Percentiles rank a stretch among this genome's conserved stretches.
phyloP scores from a whole-genome alignment of 1,284 basidiomycete genomes.

The Pyrrhoderma noxium region DNA sequence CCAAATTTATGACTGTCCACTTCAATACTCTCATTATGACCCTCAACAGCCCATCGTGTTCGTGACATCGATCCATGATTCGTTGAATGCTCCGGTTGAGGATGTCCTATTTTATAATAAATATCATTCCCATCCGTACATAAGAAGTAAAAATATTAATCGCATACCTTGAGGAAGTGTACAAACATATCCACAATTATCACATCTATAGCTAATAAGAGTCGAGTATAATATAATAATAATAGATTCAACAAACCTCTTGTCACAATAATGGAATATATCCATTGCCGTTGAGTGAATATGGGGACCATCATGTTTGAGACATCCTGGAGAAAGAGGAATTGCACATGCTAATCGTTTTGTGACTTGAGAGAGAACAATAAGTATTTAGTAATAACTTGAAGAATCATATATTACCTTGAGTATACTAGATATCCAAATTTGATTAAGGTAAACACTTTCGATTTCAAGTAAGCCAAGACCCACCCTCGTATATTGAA shows the following conservation, averaged over 20 bases:
- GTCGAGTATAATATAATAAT: neutral
- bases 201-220: conserved; percentile 33
- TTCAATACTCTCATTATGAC: conserved; percentile 40
- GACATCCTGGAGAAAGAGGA: conserved; percentile 36
- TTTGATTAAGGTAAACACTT: too few species aligned
- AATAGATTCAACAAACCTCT: conserved; percentile 27
- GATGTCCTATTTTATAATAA: conserved; percentile 49
- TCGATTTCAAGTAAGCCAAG: neutral
- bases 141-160: neutral
- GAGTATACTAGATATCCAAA: conserved; percentile 24
- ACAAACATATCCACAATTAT: conserved; percentile 51
- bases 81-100: conserved; percentile 55
- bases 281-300: conserved; percentile 37
- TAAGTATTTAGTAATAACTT: too few species aligned
- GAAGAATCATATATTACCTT: too few species aligned
- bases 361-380: conserved; percentile 12
- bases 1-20: conserved; percentile 49
- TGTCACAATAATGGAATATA: conserved; percentile 45
- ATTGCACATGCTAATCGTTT: conserved; percentile 44
- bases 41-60: conserved; percentile 49
- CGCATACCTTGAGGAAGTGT: conserved; percentile 45
- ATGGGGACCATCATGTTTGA: conserved; percentile 40
- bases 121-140: too few species aligned
- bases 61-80: conserved; percentile 56
- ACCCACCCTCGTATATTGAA: conserved; percentile 42